A percentile compares a stretch with the other conserved stretches of the same genome.
Evolutionary conservation across 768 basidiomycete species (phyloP).

Genomic region (Amyloporia xantha): DNA sequence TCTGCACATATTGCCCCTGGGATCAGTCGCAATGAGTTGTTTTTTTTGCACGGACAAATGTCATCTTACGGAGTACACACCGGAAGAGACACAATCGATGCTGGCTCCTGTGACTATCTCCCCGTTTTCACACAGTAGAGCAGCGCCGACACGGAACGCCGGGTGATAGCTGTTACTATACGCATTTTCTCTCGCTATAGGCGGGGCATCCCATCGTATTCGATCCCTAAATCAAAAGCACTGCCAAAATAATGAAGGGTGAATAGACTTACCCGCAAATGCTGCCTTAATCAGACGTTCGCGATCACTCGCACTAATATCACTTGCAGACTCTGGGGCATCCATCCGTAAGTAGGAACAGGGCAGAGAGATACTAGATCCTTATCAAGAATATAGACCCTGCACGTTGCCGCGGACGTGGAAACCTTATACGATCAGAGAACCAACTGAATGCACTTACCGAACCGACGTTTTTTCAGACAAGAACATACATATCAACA

Average conservation of each 20-base stretch:
- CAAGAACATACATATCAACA: too few species aligned
- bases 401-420: too few species aligned
- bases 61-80: constrained; percentile 43
- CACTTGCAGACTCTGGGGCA: too few species aligned
- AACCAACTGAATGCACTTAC: too few species aligned
- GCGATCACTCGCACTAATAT: constrained; percentile 31
- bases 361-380: too few species aligned
- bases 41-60: neutral
- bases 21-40: neutral
- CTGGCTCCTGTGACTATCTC: constrained; percentile 78
- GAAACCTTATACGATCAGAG: too few species aligned
- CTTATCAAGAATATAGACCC: too few species aligned
- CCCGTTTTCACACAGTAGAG: constrained; percentile 62
- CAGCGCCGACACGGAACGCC: constrained; percentile 90
- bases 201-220: too few species aligned
- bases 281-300: constrained; percentile 46
- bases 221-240: too few species aligned
- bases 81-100: constrained; percentile 88
- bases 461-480: too few species aligned
- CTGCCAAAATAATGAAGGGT: neutral
- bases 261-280: constrained; percentile 48
- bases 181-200: constrained; percentile 54
- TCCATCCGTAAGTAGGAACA: too few species aligned
- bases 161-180: constrained; percentile 72
- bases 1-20: constrained; percentile 84